A percentile compares a stretch with the other conserved stretches of the same genome.
Conservation (phyloP, 2,329 filamentous ascomycete species). For the Ophiocordyceps sinensis region DNA sequence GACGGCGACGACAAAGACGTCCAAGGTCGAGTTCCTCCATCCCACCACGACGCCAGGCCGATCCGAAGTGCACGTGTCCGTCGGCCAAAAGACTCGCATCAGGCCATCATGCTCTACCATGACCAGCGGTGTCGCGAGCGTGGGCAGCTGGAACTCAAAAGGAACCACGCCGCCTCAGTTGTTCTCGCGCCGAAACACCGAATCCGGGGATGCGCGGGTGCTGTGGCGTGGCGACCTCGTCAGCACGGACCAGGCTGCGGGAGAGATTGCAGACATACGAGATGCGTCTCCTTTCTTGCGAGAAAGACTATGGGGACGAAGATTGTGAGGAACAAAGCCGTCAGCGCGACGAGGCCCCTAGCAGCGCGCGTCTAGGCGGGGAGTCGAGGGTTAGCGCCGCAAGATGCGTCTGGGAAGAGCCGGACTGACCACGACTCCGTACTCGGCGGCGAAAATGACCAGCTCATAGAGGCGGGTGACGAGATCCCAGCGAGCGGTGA, state of each 20-base stretch:
- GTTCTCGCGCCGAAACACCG: constrained; percentile 88
- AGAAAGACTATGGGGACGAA: constrained; percentile 74
- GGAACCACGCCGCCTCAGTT: constrained; percentile 83
- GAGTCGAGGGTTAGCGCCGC: background rate
- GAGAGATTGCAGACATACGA: constrained; percentile 39
- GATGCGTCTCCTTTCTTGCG: constrained; percentile 61
- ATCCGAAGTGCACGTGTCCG: constrained; percentile 59
- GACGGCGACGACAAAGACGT: constrained; percentile 80
- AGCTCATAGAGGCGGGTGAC: constrained; percentile 95
- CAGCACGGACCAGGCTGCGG: background rate
- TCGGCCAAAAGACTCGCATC: constrained; percentile 98
- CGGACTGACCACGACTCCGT: constrained; percentile 78
- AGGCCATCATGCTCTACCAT: constrained; percentile 70
- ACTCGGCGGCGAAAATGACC: constrained; percentile 93
- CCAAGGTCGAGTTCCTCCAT: constrained; percentile 84
- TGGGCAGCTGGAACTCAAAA: constrained; percentile 44
- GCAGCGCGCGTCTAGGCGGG: constrained; percentile 57
- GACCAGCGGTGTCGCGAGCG: constrained; percentile 24
- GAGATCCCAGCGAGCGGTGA: constrained; percentile 96
- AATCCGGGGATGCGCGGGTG: constrained; percentile 67
- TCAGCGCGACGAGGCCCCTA: constrained; percentile 73
- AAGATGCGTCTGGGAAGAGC: background rate
- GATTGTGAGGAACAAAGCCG: constrained; percentile 70
- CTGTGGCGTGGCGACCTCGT: constrained; percentile 26
- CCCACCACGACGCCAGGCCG: constrained; percentile 79